Evolutionary conservation across 495 filamentous ascomycete species (phyloP), one percentile per base, ranked within the genome.

Genomic region (Lasiosphaeria miniovina): DNA sequence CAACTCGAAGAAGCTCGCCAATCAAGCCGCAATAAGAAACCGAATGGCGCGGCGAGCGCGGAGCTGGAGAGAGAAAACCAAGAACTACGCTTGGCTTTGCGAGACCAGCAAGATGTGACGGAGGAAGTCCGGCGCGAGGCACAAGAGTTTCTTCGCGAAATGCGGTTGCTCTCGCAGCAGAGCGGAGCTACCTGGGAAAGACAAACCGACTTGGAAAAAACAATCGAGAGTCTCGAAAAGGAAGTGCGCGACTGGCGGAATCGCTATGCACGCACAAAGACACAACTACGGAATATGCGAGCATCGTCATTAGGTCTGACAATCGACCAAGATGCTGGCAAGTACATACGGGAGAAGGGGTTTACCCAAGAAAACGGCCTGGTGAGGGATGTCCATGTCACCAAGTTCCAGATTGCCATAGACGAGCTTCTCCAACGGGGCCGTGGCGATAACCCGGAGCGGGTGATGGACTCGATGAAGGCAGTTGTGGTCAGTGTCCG

Each of bases 371-470:
- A 83, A 9, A 80, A 88, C 52, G 94, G 94, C 3, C 68, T 93
- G 32, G 85, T 98, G 51, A 90, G 88, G 73, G 93, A 96, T 73
- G 84, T 96, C 24, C 88, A 96, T 74, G 84, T 98, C 50, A 96
- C 94, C 40, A 90, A 90, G 62, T 98, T 96, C 80, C 94, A 98
- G 70, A 88, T 97, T 62, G 85, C 92, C 14, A 89, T 98, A 58
- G 94, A 98, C 68, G 94, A 97, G 66, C 83, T 98, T 5, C 78
- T 98, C n/a, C 86, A 85, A 40, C 79, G 79, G 46, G 90, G 90
- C 4, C 86, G 93, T 14, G 80, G 75, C 33, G 84, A 88, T n/a
- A 86, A 89, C 52, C 86, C 90, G 0, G 80, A 84, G 35, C 78
- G 80, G 50, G 86, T 93, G 33, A 84, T 95, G 40, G 84, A 90